Conservation (phyloP, 768 basidiomycete genomes). For the Boletus sp. region DNA sequence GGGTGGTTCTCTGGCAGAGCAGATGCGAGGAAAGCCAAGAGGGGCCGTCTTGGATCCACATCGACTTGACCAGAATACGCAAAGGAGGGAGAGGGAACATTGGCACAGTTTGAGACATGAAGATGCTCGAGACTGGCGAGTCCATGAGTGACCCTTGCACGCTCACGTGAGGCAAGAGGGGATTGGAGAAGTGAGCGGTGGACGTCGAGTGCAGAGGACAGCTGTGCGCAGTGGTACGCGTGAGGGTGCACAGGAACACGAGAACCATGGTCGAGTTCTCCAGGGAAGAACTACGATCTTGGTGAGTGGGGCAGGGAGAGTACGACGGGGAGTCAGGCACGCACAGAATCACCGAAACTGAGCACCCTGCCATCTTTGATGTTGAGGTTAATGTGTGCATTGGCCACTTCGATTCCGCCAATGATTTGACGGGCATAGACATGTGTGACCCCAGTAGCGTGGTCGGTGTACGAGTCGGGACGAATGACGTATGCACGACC, state of each 20-base stretch:
- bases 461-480: conserved; percentile 84
- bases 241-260: conserved; percentile 44
- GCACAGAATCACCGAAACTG: conserved; percentile 84
- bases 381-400: conserved; percentile 93
- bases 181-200: conserved; percentile 31
- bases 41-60: conserved; percentile 48
- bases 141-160: conserved; percentile 11
- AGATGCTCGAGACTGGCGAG: conserved; percentile 40
- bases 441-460: conserved; percentile 82
- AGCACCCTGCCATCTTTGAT: conserved; percentile 78
- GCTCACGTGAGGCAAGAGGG: conserved; percentile 10
- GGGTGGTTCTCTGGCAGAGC: conserved; percentile 52
- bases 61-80: conserved; percentile 25
- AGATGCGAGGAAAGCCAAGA: conserved; percentile 76
- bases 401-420: conserved; percentile 82
- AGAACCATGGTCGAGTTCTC: conserved; percentile 34
- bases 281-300: conserved; percentile 68
- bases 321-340: conserved; percentile 27
- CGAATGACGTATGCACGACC: conserved; percentile 57
- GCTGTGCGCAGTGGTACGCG: conserved; percentile 49
- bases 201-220: conserved; percentile 31
- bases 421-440: conserved; percentile 83
- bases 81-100: conserved; percentile 28
- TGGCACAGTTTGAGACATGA: conserved; percentile 55
- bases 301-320: conserved; percentile 3